Evolutionary conservation across 2,329 filamentous ascomycete genomes (phyloP).

Genomic region (Diaporthe velutina): DNA sequence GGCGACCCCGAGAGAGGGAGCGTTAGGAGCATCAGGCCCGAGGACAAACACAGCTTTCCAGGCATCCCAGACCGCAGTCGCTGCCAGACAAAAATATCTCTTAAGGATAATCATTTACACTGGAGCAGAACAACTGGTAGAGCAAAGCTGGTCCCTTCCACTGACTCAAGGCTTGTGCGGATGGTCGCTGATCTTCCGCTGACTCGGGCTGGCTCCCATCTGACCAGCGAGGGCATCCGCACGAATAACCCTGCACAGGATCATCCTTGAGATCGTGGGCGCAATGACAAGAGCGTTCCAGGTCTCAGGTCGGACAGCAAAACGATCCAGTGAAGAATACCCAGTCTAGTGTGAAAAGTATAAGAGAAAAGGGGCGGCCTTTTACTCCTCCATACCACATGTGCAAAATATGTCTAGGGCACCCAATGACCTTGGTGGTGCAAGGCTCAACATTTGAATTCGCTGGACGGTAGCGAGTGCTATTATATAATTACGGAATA

Average conservation of each 20-base stretch:
- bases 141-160: neutral
- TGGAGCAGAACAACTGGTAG: neutral
- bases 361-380: neutral
- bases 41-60: constrained; percentile 56
- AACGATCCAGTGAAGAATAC: neutral
- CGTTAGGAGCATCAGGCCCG: constrained; percentile 74
- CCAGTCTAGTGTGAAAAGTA: neutral
- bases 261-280: neutral
- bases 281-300: neutral
- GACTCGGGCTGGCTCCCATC: neutral
- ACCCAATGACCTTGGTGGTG: too few relatives aligned
- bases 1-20: constrained; percentile 72
- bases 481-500: too few relatives aligned
- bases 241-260: neutral
- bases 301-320: neutral
- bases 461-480: too few relatives aligned
- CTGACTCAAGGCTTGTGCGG: neutral
- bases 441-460: too few relatives aligned
- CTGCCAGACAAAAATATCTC: neutral
- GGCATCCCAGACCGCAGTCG: neutral
- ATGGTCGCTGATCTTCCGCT: neutral
- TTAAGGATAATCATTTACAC: neutral
- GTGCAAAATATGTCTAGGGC: too few relatives aligned
- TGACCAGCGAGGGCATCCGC: neutral
- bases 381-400: too few relatives aligned